Percentiles rank a stretch among this genome's conserved stretches.
phyloP scores from a whole-genome alignment of 495 filamentous ascomycete species.

The Cudoniella acicularis region DNA sequence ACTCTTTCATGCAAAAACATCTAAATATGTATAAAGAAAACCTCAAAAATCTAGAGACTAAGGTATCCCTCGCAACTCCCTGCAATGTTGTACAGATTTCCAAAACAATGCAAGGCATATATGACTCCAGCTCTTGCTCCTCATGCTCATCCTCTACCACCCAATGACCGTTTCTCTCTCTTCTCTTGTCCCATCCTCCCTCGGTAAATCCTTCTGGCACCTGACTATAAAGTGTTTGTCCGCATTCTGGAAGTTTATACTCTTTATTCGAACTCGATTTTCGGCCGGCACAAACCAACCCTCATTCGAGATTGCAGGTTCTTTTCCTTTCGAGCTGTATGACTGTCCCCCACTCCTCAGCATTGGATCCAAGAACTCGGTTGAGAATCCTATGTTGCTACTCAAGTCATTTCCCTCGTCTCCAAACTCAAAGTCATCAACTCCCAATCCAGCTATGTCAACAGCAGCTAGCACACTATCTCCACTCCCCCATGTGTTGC shows the following conservation, averaged over 20 bases:
- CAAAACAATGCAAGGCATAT: not conserved
- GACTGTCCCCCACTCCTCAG: not conserved
- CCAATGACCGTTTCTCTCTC: constrained; percentile 19
- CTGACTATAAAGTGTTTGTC: constrained; percentile 23
- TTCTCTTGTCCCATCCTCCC: constrained; percentile 12
- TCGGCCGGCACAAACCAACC: constrained; percentile 16
- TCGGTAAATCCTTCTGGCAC: constrained; percentile 10
- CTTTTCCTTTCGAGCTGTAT: not conserved
- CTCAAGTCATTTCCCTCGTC: constrained; percentile 76
- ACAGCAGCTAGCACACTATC: constrained; percentile 76
- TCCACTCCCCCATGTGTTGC: not conserved
- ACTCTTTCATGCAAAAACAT: too few relatives aligned
- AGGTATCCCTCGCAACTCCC: too few relatives aligned
- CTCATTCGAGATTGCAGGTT: not conserved
- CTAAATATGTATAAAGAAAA: too few relatives aligned
- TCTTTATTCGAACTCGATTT: constrained; percentile 16
- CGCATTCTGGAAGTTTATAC: constrained; percentile 19
- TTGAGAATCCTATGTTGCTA: constrained; percentile 64
- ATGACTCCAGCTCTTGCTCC: constrained; percentile 2
- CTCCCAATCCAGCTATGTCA: constrained; percentile 77
- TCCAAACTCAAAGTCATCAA: constrained; percentile 25
- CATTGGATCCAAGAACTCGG: not conserved
- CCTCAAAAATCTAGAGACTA: too few relatives aligned
- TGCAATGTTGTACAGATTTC: not conserved
- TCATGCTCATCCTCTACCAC: constrained; percentile 9